Evolutionary conservation across 805 yeast genomes (phyloP).

Genomic region (Starmerella ratchasimensis): DNA sequence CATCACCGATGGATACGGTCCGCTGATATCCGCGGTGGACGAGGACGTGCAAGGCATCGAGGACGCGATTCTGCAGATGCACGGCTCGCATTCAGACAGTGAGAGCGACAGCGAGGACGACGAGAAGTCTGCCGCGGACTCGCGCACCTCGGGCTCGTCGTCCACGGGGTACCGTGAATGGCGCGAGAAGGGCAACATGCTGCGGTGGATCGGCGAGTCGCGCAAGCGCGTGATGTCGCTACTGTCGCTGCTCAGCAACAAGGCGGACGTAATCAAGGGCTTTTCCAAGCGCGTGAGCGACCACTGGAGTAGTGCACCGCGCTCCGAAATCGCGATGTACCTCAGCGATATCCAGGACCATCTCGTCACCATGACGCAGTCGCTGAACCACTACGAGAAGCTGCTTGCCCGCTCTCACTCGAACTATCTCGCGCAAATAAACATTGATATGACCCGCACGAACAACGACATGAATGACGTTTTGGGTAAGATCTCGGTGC

Average conservation of each 20-base stretch:
- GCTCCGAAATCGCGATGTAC: slow-evolving; percentile 83
- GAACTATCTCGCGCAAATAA: slow-evolving; percentile 89
- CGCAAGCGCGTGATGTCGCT: slow-evolving; percentile 89
- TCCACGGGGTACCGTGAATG: slow-evolving; percentile 46
- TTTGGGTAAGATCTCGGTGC: slow-evolving; percentile 76
- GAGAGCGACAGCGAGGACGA: slow-evolving; percentile 30
- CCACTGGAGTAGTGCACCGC: slow-evolving; percentile 64
- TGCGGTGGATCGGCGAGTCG: slow-evolving; percentile 87
- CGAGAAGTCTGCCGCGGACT: slow-evolving; percentile 13
- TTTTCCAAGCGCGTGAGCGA: slow-evolving; percentile 84
- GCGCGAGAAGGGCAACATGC: slow-evolving; percentile 89
- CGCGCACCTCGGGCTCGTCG: slow-evolving; percentile 23
- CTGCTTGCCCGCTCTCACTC: slow-evolving; percentile 88
- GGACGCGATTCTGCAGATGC: slow-evolving; percentile 78
- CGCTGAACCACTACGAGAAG: slow-evolving; percentile 88
- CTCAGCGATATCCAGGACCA: slow-evolving; percentile 97
- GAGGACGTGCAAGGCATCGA: slow-evolving; percentile 91
- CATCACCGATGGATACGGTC: slow-evolving; percentile 94
- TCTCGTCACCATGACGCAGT: slow-evolving; percentile 91
- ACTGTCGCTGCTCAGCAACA: slow-evolving; percentile 68
- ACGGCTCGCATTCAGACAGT: slow-evolving; percentile 44
- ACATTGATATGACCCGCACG: slow-evolving; percentile 93
- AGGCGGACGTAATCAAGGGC: slow-evolving; percentile 96
- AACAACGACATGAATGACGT: slow-evolving; percentile 96
- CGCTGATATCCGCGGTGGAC: slow-evolving; percentile 87